Evolutionary conservation across 2,329 filamentous ascomycete genomes (phyloP).

Genomic region (Fulvia fulva): DNA sequence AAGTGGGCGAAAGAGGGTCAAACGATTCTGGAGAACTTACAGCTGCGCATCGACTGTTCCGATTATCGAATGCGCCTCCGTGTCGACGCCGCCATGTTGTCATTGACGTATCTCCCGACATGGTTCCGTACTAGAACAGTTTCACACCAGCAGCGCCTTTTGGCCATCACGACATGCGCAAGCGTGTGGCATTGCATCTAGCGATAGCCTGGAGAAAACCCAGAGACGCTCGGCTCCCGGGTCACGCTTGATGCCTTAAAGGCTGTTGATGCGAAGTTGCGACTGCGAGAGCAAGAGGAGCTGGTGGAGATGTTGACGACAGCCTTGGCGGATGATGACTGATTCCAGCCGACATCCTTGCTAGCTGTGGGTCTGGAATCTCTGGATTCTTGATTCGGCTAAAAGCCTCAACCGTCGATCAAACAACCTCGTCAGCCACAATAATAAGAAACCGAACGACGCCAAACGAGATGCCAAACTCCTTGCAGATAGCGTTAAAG

Average conservation of each 20-base stretch:
- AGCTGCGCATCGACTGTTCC: not conserved
- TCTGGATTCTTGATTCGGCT: not conserved
- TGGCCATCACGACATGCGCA: too few species aligned
- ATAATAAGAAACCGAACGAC: not conserved
- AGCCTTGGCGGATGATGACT: too few species aligned
- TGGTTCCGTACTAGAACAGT: not conserved
- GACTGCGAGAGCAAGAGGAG: too few species aligned
- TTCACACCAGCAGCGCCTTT: not conserved
- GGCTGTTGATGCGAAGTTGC: too few species aligned
- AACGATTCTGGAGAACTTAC: not conserved
- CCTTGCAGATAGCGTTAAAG: slow-evolving; percentile 33
- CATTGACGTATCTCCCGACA: not conserved
- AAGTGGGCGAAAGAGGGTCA: not conserved
- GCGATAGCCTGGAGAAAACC: too few species aligned
- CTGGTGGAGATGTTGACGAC: too few species aligned
- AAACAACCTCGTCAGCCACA: not conserved
- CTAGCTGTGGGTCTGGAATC: not conserved
- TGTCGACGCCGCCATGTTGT: not conserved
- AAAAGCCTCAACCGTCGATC: not conserved
- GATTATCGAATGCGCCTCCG: not conserved
- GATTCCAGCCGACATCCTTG: not conserved
- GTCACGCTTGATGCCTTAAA: too few species aligned
- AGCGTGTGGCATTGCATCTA: too few species aligned
- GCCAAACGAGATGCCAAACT: slow-evolving; percentile 31
- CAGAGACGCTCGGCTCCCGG: too few species aligned